A percentile compares a stretch with the other conserved stretches of the same genome.
Evolutionary conservation across 2,329 filamentous ascomycete species (phyloP).

Genomic region (Ophiocordyceps sinensis): DNA sequence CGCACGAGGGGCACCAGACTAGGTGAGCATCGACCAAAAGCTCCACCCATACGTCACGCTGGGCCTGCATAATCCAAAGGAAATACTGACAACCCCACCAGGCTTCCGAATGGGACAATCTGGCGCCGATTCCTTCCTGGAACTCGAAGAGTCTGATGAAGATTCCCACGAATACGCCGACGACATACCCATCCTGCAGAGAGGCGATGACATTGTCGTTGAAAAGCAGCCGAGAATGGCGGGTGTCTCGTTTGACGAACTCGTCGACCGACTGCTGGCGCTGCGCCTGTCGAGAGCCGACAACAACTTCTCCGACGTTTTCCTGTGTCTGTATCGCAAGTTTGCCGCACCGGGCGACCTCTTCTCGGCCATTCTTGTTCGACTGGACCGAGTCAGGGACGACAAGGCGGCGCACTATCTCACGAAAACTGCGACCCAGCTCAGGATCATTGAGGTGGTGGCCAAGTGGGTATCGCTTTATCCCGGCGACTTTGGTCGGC

Average conservation of each 20-base stretch:
- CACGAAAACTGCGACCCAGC: conserved; percentile 64
- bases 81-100: conserved; percentile 28
- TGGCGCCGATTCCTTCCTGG: conserved; percentile 42
- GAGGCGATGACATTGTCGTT: conserved; percentile 48
- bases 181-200: conserved; percentile 51
- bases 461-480: conserved; percentile 84
- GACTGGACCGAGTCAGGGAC: conserved; percentile 56
- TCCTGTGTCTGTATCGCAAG: conserved; percentile 85
- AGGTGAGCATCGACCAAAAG: conserved; percentile 8
- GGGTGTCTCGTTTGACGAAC: conserved; percentile 49
- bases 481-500: conserved; percentile 81
- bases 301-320: conserved; percentile 74
- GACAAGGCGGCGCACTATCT: conserved; percentile 55
- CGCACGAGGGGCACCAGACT: conserved; percentile 17
- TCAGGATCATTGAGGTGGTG: conserved; percentile 70
- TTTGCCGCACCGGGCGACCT: conserved; percentile 74
- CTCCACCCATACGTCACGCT: not conserved
- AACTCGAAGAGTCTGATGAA: conserved; percentile 55
- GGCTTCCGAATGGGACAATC: conserved; percentile 37
- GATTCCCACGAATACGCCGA: conserved; percentile 54
- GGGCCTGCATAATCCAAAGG: not conserved
- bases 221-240: conserved; percentile 31
- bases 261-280: conserved; percentile 76
- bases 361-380: conserved; percentile 61
- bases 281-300: conserved; percentile 78